A percentile compares a stretch with the other conserved stretches of the same genome.
These are phyloP conservation scores for Aureobasidium sp. DNA, from an alignment of 2,329 filamentous ascomycete genomes.

Conservation along the genomic window DNA sequence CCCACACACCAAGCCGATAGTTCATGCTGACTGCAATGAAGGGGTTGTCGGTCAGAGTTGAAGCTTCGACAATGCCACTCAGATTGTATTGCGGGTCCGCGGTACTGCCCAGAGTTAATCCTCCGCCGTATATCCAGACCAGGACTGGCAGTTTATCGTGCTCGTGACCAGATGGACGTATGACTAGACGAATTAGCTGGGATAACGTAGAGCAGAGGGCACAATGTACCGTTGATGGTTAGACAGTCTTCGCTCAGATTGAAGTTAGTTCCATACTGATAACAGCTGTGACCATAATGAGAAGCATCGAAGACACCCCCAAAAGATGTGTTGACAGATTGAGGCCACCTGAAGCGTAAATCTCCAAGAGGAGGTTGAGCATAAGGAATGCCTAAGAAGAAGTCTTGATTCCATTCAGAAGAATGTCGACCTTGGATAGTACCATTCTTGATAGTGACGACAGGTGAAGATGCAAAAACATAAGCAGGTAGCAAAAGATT, in stretches of 20 bases:
- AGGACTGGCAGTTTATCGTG: slow-evolving; percentile 24
- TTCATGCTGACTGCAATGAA: slow-evolving; percentile 62
- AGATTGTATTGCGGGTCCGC: slow-evolving; percentile 28
- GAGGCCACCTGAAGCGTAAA: slow-evolving; percentile 37
- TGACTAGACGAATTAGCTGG: slow-evolving; percentile 14
- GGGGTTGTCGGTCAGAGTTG: slow-evolving; percentile 57
- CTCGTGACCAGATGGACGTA: slow-evolving; percentile 28
- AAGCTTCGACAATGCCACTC: slow-evolving; percentile 37
- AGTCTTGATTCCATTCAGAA: slow-evolving; percentile 48
- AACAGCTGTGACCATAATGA: slow-evolving; percentile 52
- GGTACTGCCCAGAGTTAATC: slow-evolving; percentile 24
- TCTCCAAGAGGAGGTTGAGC: slow-evolving; percentile 39
- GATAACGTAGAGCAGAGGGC: neutral
- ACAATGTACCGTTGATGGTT: slow-evolving; percentile 40
- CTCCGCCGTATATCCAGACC: slow-evolving; percentile 28
- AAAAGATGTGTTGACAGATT: slow-evolving; percentile 41
- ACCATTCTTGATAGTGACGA: slow-evolving; percentile 47
- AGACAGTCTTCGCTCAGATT: slow-evolving; percentile 57
- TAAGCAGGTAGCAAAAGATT: neutral
- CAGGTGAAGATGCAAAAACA: slow-evolving; percentile 29
- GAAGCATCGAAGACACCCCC: slow-evolving; percentile 43
- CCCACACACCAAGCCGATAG: slow-evolving; percentile 59
- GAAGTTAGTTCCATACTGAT: slow-evolving; percentile 47
- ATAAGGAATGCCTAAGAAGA: slow-evolving; percentile 50
- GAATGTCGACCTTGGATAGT: slow-evolving; percentile 44